Evolutionary conservation across 495 filamentous ascomycete species (phyloP).

Genomic region (Penicillium samsonianum): DNA sequence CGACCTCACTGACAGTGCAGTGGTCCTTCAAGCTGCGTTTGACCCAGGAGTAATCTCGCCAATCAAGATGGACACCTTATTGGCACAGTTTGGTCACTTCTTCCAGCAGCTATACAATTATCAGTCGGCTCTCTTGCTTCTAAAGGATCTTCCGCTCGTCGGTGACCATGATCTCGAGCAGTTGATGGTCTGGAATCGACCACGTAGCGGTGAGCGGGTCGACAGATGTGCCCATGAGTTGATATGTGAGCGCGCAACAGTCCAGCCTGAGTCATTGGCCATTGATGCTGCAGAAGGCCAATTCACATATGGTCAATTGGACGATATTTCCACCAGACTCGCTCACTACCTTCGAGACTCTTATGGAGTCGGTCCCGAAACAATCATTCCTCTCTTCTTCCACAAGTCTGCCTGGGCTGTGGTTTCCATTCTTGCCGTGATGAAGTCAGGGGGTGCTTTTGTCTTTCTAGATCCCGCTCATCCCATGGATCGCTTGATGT

Average conservation of each 20-base stretch:
- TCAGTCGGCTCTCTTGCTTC: not conserved
- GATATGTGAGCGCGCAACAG: not conserved
- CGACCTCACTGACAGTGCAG: conserved; percentile 1
- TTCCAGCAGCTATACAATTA: not conserved
- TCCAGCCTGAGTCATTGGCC: conserved; percentile 28
- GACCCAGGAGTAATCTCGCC: not conserved
- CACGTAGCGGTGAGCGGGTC: not conserved
- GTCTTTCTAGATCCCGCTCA: not conserved
- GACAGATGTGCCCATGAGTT: not conserved
- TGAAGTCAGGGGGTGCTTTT: conserved; percentile 36
- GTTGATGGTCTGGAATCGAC: conserved; percentile 3
- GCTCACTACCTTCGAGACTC: conserved; percentile 14
- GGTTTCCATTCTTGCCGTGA: conserved; percentile 40
- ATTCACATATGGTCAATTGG: conserved; percentile 50
- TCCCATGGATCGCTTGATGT: not conserved
- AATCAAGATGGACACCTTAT: not conserved
- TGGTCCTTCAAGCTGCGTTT: not conserved
- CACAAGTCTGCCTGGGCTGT: conserved; percentile 46
- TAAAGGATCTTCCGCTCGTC: not conserved
- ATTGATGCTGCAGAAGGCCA: conserved; percentile 48
- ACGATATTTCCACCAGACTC: conserved; percentile 31
- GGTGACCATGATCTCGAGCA: not conserved
- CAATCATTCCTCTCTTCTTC: conserved; percentile 48
- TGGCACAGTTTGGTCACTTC: not conserved
- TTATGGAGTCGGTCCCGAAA: conserved; percentile 35